A percentile compares a stretch with the other conserved stretches of the same genome.
phyloP scores from a whole-genome alignment of 78 protist species.

The Pigoraptor vietnamica region DNA sequence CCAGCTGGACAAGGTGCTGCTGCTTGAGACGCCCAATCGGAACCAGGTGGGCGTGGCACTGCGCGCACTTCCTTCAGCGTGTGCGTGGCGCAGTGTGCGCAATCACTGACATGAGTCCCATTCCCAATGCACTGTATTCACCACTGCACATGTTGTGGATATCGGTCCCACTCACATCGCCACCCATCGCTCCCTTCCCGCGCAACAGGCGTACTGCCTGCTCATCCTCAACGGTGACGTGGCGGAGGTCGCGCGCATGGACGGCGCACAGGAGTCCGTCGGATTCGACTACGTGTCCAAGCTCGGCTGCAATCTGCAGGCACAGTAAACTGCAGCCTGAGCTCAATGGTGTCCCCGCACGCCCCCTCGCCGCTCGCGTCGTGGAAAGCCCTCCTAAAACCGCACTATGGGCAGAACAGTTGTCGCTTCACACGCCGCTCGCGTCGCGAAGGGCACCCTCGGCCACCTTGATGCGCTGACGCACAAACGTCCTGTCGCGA shows the following conservation, averaged over 20 bases:
- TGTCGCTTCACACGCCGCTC: too few species aligned
- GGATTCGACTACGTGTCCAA: background rate
- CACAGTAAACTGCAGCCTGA: background rate
- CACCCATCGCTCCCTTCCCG: background rate
- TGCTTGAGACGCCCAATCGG: background rate
- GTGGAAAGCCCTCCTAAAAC: too few species aligned
- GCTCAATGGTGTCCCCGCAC: too few species aligned
- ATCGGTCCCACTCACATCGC: too few species aligned
- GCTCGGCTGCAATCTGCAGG: background rate
- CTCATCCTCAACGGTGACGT: background rate
- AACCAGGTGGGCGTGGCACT: background rate
- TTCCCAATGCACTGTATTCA: too few species aligned
- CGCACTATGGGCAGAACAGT: too few species aligned
- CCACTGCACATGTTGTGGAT: too few species aligned
- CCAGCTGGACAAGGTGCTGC: background rate
- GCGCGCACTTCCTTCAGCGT: too few species aligned
- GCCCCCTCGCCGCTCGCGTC: too few species aligned
- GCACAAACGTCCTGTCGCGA: background rate
- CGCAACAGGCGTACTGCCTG: background rate
- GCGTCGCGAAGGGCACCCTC: background rate
- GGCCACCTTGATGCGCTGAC: background rate
- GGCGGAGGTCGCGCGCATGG: background rate
- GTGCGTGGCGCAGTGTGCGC: too few species aligned
- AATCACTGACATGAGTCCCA: too few species aligned
- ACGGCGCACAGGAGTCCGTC: background rate